These are phyloP conservation scores for Arthroderma uncinatum DNA, from an alignment of 2,329 filamentous ascomycete species.

Conservation along the genomic window DNA sequence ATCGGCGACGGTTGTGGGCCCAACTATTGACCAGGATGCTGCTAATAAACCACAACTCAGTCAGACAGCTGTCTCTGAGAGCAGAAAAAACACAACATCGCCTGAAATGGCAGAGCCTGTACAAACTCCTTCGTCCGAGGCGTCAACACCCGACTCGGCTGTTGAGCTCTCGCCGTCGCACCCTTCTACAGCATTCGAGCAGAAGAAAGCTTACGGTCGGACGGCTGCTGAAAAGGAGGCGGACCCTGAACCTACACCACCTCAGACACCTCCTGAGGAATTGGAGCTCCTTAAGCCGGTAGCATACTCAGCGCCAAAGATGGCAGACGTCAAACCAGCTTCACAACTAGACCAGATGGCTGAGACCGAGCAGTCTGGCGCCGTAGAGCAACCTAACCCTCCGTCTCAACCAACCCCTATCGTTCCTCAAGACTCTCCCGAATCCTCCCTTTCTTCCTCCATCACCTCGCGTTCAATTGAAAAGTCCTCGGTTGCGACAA, in stretches of 20 bases:
- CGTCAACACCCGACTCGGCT: conserved; percentile 8
- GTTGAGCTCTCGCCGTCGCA: conserved; percentile 6
- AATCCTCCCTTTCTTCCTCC: not conserved
- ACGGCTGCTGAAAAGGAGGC: not conserved
- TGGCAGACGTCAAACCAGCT: not conserved
- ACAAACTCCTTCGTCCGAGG: not conserved
- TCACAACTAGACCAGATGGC: not conserved
- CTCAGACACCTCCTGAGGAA: conserved; percentile 2
- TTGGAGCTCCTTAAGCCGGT: not conserved
- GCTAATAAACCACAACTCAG: not conserved
- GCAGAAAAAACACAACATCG: not conserved
- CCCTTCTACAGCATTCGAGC: not conserved
- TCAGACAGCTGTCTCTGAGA: not conserved
- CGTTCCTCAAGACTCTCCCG: not conserved
- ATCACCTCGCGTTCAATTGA: not conserved
- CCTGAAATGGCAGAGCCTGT: not conserved
- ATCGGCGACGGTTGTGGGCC: conserved; percentile 1
- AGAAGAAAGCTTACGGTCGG: not conserved
- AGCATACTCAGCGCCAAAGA: not conserved
- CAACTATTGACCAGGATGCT: conserved; percentile 3
- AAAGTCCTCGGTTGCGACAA: not conserved
- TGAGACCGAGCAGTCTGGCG: not conserved
- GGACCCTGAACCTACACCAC: not conserved
- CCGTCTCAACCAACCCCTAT: not conserved
- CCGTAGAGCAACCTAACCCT: not conserved